These are phyloP conservation scores for Dryadomyces quercivorus DNA, from an alignment of 2,329 filamentous ascomycete species.

Conservation along the genomic window DNA sequence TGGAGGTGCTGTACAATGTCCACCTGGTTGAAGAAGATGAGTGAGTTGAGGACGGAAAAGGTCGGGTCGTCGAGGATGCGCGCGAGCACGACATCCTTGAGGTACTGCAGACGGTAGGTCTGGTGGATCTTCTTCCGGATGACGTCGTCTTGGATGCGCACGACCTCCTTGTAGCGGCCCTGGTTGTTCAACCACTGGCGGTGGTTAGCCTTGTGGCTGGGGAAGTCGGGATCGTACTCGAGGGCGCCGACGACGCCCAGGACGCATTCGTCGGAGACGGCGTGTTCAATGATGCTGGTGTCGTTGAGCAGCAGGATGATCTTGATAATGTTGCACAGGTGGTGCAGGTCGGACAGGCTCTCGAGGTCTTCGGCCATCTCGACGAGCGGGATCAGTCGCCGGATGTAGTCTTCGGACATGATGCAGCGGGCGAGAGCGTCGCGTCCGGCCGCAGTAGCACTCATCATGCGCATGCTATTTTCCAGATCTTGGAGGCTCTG, in stretches of 20 bases:
- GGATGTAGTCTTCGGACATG: constrained; percentile 74
- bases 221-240: constrained; percentile 97
- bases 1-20: constrained; percentile 96
- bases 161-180: constrained; percentile 90
- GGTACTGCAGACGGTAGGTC: constrained; percentile 88
- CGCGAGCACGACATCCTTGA: constrained; percentile 96
- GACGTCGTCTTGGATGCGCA: constrained; percentile 71
- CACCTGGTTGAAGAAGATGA: constrained; percentile 98
- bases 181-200: constrained; percentile 82
- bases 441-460: constrained; percentile 59
- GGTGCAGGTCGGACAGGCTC: constrained; percentile 73
- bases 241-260: constrained; percentile 88
- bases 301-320: constrained; percentile 90
- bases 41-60: constrained; percentile 90
- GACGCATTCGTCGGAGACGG: constrained; percentile 80
- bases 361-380: constrained; percentile 85
- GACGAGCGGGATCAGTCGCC: constrained; percentile 75
- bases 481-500: constrained; percentile 77
- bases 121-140: constrained; percentile 89
- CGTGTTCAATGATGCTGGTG: constrained; percentile 84
- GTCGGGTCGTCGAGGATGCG: constrained; percentile 95
- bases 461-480: constrained; percentile 67
- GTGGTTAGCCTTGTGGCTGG: constrained; percentile 94
- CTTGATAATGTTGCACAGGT: constrained; percentile 97
- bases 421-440: constrained; percentile 83